Percentiles rank a stretch among this genome's conserved stretches.
These are phyloP conservation scores for Corylus americana DNA, from an alignment of 306 rosid genomes.

Conservation along the genomic window DNA sequence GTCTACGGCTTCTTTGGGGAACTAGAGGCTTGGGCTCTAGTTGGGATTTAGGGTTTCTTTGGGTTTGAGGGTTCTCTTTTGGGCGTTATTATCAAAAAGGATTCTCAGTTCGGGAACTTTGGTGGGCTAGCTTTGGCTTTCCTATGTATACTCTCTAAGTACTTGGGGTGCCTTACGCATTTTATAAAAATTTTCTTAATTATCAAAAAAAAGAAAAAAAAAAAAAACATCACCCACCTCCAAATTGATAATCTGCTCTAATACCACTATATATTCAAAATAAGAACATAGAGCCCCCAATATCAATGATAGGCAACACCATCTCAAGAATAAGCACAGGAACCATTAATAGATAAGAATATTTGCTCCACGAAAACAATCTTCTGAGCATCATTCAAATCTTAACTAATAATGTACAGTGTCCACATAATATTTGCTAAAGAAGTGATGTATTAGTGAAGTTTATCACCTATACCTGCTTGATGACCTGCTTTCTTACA, in stretches of 20 bases:
- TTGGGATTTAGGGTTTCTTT: too few species aligned
- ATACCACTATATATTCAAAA: neutral
- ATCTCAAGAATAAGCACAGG: neutral
- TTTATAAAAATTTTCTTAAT: too few species aligned
- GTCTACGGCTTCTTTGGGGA: too few species aligned
- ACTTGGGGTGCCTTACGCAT: too few species aligned
- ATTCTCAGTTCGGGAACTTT: too few species aligned
- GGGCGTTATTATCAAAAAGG: too few species aligned
- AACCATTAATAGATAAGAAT: neutral
- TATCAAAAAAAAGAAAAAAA: too few species aligned
- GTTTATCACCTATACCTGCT: slow-evolving; percentile 63
- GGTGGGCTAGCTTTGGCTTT: too few species aligned
- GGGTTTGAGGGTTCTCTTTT: too few species aligned
- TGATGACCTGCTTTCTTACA: slow-evolving; percentile 83
- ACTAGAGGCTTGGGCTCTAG: too few species aligned
- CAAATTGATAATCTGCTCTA: neutral
- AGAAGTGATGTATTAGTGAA: slow-evolving; percentile 22
- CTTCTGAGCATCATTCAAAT: neutral
- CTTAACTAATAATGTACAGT: neutral
- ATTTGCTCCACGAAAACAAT: neutral
- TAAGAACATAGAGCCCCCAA: neutral
- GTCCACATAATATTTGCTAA: slow-evolving; percentile 6
- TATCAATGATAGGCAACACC: neutral
- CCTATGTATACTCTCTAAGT: too few species aligned
- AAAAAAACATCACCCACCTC: neutral